Evolutionary conservation across 164 flowering plant species (phyloP), one percentile per base, ranked within the genome.

Genomic region (Hamamelis virginiana): DNA sequence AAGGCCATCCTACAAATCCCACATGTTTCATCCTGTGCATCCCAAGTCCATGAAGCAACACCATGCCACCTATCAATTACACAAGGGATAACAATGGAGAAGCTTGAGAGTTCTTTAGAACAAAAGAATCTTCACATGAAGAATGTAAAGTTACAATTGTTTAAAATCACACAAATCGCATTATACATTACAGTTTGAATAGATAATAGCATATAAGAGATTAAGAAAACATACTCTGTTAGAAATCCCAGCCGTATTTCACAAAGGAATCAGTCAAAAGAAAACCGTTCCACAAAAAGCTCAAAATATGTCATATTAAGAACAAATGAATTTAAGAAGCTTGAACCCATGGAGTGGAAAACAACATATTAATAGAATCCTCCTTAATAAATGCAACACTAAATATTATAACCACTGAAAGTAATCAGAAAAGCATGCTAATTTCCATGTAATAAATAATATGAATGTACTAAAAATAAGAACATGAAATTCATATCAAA

Each of bases 1-100:
- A 94, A 94, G n/a, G 97, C 91, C 97, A 92, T 90, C 78, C 97
- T 84, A 67, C 97, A 94, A 25, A 94, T 94, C 27, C 98, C 97
- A 79, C 98, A 94, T 53, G 97, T 86, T 78, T 94, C 98, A 77
- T 92, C 97, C 70, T 86, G 97, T 9, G 97, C 97, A 83, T 94
- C 91, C 98, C 98, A 94, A 5, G 97, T 94, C 98, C 98, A 94
- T 55, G 96, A 88, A 77, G 91, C 96, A 68, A 94, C 89, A 59
- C 91, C 92, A 85, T 91, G 98, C 97, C 97, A 94, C 73, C 91
- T 87, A 67, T 25, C 26, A 48, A 68, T 45, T 16, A 55, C 3
- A 80, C 14, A 52, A 41, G 18, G 44, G 41, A 50, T 8, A 41
- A 13, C 52, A 45, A 18, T 27, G 16, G 5, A 28, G 11, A 28